Evolutionary conservation across 768 basidiomycete species (phyloP).

Genomic region (Panus rudis): DNA sequence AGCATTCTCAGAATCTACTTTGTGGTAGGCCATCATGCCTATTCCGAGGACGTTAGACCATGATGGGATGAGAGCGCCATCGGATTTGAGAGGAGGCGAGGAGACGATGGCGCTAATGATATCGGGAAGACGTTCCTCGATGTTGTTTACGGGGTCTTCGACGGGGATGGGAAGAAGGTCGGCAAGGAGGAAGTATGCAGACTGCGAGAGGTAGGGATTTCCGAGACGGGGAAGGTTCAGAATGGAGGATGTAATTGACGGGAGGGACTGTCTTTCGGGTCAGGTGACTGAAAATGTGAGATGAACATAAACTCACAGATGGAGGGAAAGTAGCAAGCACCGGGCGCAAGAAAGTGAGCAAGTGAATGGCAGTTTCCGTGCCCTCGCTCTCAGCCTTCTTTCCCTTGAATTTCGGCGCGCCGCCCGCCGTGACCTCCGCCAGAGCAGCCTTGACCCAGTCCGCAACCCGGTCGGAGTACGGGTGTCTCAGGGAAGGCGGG

Average conservation of each 20-base stretch:
- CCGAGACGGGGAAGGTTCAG: constrained; percentile 81
- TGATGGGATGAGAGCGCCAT: constrained; percentile 57
- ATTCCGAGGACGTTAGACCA: constrained; percentile 78
- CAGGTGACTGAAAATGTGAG: background rate
- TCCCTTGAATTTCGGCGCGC: constrained; percentile 52
- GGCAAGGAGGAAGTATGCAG: constrained; percentile 80
- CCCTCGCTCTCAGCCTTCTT: constrained; percentile 50
- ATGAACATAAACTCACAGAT: constrained; percentile 44
- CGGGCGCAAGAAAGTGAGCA: constrained; percentile 67
- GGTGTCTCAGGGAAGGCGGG: constrained; percentile 70
- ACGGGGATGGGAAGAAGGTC: constrained; percentile 62
- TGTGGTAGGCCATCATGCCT: constrained; percentile 59
- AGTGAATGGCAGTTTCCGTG: constrained; percentile 70
- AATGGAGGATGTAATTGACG: constrained; percentile 61
- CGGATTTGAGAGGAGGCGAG: constrained; percentile 64
- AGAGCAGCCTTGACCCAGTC: constrained; percentile 72
- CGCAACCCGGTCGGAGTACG: constrained; percentile 75
- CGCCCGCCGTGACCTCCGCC: constrained; percentile 55
- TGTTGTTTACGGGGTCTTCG: constrained; percentile 41
- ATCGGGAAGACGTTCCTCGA: constrained; percentile 47
- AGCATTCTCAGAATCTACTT: constrained; percentile 42
- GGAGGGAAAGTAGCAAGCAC: constrained; percentile 53
- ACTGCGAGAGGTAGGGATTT: constrained; percentile 84
- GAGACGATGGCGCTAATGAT: constrained; percentile 63
- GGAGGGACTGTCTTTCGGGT: constrained; percentile 51